These are phyloP conservation scores for Actinomucor elegans DNA, from an alignment of 371 early-diverging fungal genomes.

Conservation along the genomic window DNA sequence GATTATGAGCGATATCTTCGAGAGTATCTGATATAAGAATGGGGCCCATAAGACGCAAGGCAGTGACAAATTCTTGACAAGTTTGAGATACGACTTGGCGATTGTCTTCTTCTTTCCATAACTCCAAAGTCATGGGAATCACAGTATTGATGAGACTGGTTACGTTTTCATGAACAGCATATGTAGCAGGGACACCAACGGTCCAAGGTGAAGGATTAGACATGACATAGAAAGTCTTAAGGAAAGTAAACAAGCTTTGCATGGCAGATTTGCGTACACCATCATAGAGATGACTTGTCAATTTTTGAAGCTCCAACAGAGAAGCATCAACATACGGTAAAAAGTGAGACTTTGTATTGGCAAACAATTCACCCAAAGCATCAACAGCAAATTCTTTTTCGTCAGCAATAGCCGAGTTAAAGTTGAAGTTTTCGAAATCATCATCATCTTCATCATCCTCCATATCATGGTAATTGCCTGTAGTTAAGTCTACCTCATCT, in stretches of 20 bases:
- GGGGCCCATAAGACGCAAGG: slow-evolving; percentile 81
- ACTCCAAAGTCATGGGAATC: slow-evolving; percentile 66
- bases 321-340: slow-evolving; percentile 79
- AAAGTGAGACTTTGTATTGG: slow-evolving; percentile 67
- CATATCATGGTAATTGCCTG: slow-evolving; percentile 17
- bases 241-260: slow-evolving; percentile 66
- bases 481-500: slow-evolving; percentile 44
- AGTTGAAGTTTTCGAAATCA: slow-evolving; percentile 52
- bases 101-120: slow-evolving; percentile 83
- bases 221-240: slow-evolving; percentile 73
- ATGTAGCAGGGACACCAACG: slow-evolving; percentile 64
- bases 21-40: slow-evolving; percentile 61
- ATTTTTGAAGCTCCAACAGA: slow-evolving; percentile 57
- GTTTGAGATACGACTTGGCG: slow-evolving; percentile 74
- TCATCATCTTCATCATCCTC: slow-evolving; percentile 49
- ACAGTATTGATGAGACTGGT: slow-evolving; percentile 59
- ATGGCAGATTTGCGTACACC: slow-evolving; percentile 78
- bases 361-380: slow-evolving; percentile 81
- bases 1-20: slow-evolving; percentile 51
- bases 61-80: slow-evolving; percentile 71
- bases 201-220: slow-evolving; percentile 63
- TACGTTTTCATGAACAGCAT: slow-evolving; percentile 73
- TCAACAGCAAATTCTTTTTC: slow-evolving; percentile 91
- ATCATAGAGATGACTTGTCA: slow-evolving; percentile 73
- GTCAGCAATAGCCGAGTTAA: slow-evolving; percentile 80